Evolutionary conservation across 2,329 filamentous ascomycete species (phyloP).

Genomic region (Paecilomyces dactylethromorphus): DNA sequence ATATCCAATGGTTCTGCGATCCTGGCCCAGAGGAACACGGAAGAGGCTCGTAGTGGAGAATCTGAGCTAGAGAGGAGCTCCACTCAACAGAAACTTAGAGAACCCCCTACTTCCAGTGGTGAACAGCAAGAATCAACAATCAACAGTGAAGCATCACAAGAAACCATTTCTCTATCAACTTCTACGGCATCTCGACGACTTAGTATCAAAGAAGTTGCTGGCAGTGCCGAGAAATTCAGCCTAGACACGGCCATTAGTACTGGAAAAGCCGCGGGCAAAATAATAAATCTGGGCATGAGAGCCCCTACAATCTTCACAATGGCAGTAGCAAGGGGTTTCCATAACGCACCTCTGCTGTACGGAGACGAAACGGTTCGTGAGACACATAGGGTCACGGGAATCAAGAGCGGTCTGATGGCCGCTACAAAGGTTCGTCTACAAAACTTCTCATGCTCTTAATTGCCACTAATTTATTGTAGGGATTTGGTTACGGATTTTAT

Average conservation of each 20-base stretch:
- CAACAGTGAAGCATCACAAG: too few relatives aligned
- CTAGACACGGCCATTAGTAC: slow-evolving; percentile 59
- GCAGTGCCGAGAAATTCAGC: slow-evolving; percentile 13
- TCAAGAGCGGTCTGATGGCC: slow-evolving; percentile 68
- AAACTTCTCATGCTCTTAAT: not conserved
- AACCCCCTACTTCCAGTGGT: not conserved
- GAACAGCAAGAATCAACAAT: not conserved
- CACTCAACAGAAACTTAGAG: not conserved
- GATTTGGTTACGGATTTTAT: slow-evolving; percentile 70
- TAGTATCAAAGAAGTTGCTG: not conserved
- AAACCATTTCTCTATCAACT: not conserved
- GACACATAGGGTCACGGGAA: slow-evolving; percentile 69
- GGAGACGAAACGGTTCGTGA: slow-evolving; percentile 75
- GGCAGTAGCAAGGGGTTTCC: slow-evolving; percentile 76
- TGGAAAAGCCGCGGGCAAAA: slow-evolving; percentile 61
- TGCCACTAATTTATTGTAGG: slow-evolving; percentile 28
- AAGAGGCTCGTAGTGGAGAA: not conserved
- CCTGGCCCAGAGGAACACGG: not conserved
- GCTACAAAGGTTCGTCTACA: slow-evolving; percentile 55
- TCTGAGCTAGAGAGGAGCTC: not conserved
- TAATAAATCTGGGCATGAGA: slow-evolving; percentile 68
- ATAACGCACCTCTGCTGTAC: slow-evolving; percentile 80
- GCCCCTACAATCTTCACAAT: slow-evolving; percentile 81
- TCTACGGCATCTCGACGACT: not conserved
- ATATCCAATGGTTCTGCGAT: not conserved